phyloP scores from a whole-genome alignment of 192 early-diverging fungal species.

The Ramicandelaber brevisporus region DNA sequence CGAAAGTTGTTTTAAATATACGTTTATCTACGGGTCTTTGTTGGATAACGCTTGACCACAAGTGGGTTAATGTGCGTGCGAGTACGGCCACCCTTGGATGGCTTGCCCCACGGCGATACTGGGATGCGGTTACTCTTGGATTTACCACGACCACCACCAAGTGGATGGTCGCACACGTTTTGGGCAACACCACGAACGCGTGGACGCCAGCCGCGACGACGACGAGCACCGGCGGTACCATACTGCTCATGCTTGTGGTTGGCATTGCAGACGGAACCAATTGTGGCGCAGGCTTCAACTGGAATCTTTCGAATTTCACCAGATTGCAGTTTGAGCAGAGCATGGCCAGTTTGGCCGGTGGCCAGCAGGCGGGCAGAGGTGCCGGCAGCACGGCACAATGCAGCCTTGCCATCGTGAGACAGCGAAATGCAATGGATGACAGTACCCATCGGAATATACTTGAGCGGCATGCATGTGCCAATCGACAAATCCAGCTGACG shows the following conservation, averaged over 20 bases:
- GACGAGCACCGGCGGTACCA: slow-evolving; percentile 69
- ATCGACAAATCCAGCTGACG: slow-evolving; percentile 28
- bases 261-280: slow-evolving; percentile 72
- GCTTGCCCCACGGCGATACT: slow-evolving; percentile 71
- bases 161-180: slow-evolving; percentile 86
- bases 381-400: slow-evolving; percentile 66
- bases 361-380: slow-evolving; percentile 59
- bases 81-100: slow-evolving; percentile 82
- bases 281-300: slow-evolving; percentile 65
- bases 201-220: slow-evolving; percentile 70
- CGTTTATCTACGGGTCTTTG: no score
- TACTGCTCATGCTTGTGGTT: slow-evolving; percentile 66
- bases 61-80: slow-evolving; percentile 32
- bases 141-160: slow-evolving; percentile 88
- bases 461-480: slow-evolving; percentile 75
- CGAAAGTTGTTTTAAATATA: no score
- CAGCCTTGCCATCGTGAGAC: slow-evolving; percentile 42
- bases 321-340: slow-evolving; percentile 60
- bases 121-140: slow-evolving; percentile 80
- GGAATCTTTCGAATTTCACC: slow-evolving; percentile 71
- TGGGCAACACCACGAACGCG: slow-evolving; percentile 87
- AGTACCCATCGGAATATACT: slow-evolving; percentile 81
- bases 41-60: no score
- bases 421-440: slow-evolving; percentile 68
- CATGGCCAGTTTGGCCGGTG: slow-evolving; percentile 46